Conservation (phyloP, 306 rosid genomes). For the Oemleria cerasiformis region DNA sequence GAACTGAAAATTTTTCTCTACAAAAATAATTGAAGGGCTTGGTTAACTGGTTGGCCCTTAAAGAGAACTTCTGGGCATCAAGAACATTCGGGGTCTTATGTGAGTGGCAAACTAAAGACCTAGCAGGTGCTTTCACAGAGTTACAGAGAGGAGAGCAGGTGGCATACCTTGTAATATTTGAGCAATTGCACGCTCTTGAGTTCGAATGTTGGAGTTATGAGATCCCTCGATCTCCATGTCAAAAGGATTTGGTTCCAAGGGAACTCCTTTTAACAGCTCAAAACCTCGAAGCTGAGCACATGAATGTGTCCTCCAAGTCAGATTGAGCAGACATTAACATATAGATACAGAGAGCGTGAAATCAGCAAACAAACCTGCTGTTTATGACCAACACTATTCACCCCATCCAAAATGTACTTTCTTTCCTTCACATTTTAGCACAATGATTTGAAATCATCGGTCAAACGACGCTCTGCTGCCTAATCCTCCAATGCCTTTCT, state of each 20-base stretch:
- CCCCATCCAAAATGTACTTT: constrained; percentile 77
- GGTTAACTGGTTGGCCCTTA: not conserved
- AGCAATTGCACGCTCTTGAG: constrained; percentile 78
- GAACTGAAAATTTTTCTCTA: too few species aligned
- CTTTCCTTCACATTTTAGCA: constrained; percentile 64
- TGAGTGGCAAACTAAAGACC: too few species aligned
- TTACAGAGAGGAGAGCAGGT: not conserved
- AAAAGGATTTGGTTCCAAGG: constrained; percentile 79
- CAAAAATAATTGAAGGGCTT: too few species aligned
- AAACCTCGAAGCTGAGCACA: constrained; percentile 91
- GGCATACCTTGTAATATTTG: constrained; percentile 67
- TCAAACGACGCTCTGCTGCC: constrained; percentile 52
- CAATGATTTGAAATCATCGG: constrained; percentile 62
- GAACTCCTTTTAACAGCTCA: constrained; percentile 76
- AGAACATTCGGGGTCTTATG: too few species aligned
- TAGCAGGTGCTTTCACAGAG: too few species aligned
- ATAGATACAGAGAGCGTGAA: constrained; percentile 6
- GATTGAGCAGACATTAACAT: constrained; percentile 8
- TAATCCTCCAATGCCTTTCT: constrained; percentile 68
- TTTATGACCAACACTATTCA: constrained; percentile 64
- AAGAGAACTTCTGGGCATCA: not conserved
- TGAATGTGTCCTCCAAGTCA: constrained; percentile 25
- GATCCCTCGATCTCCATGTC: constrained; percentile 93
- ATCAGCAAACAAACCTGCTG: constrained; percentile 45
- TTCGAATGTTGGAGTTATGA: constrained; percentile 84